These are phyloP conservation scores for Aspergillus cristatus DNA, from an alignment of 495 filamentous ascomycete species.

Conservation along the genomic window DNA sequence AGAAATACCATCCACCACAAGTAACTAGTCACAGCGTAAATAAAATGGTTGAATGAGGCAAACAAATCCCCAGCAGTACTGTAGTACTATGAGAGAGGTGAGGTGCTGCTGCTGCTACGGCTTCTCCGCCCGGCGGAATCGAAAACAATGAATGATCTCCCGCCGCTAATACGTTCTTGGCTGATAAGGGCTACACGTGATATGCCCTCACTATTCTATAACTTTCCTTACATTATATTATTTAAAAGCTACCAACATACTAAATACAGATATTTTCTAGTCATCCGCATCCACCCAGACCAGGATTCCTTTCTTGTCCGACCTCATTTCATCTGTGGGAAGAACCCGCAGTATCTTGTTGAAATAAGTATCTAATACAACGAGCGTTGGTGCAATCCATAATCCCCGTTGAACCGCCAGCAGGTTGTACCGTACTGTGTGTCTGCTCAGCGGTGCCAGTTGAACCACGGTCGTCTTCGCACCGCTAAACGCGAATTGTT, in stretches of 20 bases:
- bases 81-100: no score
- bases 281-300: constrained; percentile 54
- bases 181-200: constrained; percentile 31
- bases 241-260: no score
- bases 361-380: constrained; percentile 81
- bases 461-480: constrained; percentile 69
- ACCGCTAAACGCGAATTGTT: constrained; percentile 89
- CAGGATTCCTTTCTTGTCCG: constrained; percentile 62
- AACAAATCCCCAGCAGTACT: no score
- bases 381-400: constrained; percentile 65
- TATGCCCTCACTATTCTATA: constrained; percentile 1
- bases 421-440: constrained; percentile 59
- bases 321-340: constrained; percentile 61
- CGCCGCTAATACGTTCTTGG: constrained; percentile 26
- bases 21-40: no score
- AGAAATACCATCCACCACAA: no score
- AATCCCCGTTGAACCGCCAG: constrained; percentile 46
- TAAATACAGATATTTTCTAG: no score
- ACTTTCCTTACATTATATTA: no score
- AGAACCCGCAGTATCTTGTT: constrained; percentile 73
- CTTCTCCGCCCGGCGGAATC: constrained; percentile 15
- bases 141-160: constrained; percentile 11
- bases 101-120: no score
- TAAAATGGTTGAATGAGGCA: no score
- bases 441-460: constrained; percentile 67